Evolutionary conservation across 2,329 filamentous ascomycete genomes (phyloP).

Genomic region (Sclerotinia borealis): DNA sequence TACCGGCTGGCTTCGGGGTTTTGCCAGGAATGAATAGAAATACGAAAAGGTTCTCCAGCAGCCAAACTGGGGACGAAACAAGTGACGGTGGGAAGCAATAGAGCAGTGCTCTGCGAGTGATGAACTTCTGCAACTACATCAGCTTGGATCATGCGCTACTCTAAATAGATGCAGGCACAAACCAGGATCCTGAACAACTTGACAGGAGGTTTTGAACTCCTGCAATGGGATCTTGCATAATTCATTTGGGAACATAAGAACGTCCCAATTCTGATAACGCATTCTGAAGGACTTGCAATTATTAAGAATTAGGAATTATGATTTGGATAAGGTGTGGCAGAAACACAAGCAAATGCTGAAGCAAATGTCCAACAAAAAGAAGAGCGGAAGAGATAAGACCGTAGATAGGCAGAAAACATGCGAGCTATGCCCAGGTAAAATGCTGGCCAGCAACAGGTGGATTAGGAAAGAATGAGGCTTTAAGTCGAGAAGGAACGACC

Average conservation of each 20-base stretch:
- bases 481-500: neutral
- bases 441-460: neutral
- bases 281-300: slow-evolving; percentile 40
- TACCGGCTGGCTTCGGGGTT: slow-evolving; percentile 53
- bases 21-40: slow-evolving; percentile 72
- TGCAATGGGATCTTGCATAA: slow-evolving; percentile 65
- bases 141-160: neutral
- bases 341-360: slow-evolving; percentile 11
- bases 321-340: neutral
- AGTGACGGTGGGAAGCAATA: slow-evolving; percentile 56
- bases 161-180: neutral
- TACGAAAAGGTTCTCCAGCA: slow-evolving; percentile 54
- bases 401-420: neutral
- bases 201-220: slow-evolving; percentile 76
- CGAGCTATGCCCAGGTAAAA: neutral
- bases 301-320: neutral
- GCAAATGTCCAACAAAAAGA: slow-evolving; percentile 9
- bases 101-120: neutral
- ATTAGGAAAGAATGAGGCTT: neutral
- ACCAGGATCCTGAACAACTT: slow-evolving; percentile 51
- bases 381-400: neutral
- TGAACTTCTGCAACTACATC: neutral
- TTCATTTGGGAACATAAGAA: slow-evolving; percentile 66
- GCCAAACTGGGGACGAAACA: slow-evolving; percentile 64
- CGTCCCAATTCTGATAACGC: slow-evolving; percentile 83